These are phyloP conservation scores for Pythium volutum DNA, from an alignment of 352 stramenopile species.

Conservation along the genomic window DNA sequence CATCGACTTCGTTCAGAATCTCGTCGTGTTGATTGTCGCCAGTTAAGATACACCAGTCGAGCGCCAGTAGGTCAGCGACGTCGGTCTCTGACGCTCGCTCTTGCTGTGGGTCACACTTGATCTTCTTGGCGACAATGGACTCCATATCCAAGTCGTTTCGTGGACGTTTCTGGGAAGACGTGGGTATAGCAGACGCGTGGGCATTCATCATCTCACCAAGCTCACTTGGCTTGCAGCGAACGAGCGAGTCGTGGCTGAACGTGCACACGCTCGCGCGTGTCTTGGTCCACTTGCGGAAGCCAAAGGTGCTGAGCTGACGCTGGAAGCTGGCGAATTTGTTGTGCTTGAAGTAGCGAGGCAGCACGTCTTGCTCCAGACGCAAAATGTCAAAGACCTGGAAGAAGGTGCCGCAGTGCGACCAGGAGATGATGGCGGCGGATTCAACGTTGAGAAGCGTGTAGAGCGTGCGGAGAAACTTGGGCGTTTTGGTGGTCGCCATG, in stretches of 20 bases:
- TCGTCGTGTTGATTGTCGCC: not conserved
- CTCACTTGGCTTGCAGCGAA: too few species aligned
- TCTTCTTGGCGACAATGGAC: too few species aligned
- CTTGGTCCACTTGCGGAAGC: slow-evolving; percentile 77
- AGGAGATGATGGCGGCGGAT: slow-evolving; percentile 37
- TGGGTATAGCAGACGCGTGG: too few species aligned
- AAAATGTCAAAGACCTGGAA: slow-evolving; percentile 83
- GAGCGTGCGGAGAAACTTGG: slow-evolving; percentile 45
- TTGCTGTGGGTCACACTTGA: too few species aligned
- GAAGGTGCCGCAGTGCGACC: slow-evolving; percentile 48
- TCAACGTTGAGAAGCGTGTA: slow-evolving; percentile 51
- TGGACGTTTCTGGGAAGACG: too few species aligned
- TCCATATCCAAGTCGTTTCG: too few species aligned
- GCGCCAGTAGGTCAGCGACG: too few species aligned
- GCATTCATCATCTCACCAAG: too few species aligned
- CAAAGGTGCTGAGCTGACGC: slow-evolving; percentile 86
- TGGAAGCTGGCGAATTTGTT: slow-evolving; percentile 86
- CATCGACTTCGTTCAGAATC: not conserved
- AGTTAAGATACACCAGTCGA: slow-evolving; percentile 6
- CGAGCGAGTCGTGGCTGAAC: slow-evolving; percentile 45
- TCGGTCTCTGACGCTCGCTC: too few species aligned
- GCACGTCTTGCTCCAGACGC: slow-evolving; percentile 52
- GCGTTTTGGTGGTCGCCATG: too few species aligned
- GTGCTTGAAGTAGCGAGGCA: slow-evolving; percentile 87
- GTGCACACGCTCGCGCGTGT: slow-evolving; percentile 66